A percentile compares a stretch with the other conserved stretches of the same genome.
phyloP scores from a whole-genome alignment of 768 basidiomycete species.

The Pleurotus ostreatus region DNA sequence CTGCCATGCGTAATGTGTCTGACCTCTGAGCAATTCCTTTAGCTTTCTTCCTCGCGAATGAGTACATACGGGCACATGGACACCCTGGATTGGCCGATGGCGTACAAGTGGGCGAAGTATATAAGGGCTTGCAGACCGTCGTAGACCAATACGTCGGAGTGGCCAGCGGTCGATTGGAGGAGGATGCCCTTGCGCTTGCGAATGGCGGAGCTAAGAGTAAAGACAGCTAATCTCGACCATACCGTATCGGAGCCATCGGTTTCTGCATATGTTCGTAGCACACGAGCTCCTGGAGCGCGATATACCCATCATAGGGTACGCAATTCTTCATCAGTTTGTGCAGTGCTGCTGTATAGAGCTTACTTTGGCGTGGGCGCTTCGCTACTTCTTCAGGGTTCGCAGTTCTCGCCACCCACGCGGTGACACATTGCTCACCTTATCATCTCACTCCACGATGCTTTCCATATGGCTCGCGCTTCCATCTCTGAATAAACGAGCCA shows the following conservation, averaged over 20 bases:
- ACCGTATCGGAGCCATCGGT: too few species aligned
- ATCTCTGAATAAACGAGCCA: not conserved
- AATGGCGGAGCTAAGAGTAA: too few species aligned
- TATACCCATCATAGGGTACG: too few species aligned
- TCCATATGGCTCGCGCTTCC: slow-evolving; percentile 1
- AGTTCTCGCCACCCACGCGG: not conserved
- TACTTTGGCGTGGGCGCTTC: too few species aligned
- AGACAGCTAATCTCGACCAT: too few species aligned
- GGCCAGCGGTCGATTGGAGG: not conserved
- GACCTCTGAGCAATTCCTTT: not conserved
- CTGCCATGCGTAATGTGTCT: not conserved
- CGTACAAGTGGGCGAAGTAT: slow-evolving; percentile 7
- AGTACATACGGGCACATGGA: slow-evolving; percentile 26
- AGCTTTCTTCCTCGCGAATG: slow-evolving; percentile 30
- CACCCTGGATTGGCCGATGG: slow-evolving; percentile 23
- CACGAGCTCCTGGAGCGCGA: too few species aligned
- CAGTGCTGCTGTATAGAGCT: too few species aligned
- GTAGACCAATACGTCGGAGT: not conserved
- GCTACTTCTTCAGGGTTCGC: not conserved
- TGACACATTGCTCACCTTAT: not conserved
- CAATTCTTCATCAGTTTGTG: too few species aligned
- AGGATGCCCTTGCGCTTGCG: not conserved
- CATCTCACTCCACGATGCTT: not conserved
- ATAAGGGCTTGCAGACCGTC: not conserved
- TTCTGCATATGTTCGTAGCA: too few species aligned